phyloP scores from a whole-genome alignment of 129 eudicot genomes.

The Silybum marianum region DNA sequence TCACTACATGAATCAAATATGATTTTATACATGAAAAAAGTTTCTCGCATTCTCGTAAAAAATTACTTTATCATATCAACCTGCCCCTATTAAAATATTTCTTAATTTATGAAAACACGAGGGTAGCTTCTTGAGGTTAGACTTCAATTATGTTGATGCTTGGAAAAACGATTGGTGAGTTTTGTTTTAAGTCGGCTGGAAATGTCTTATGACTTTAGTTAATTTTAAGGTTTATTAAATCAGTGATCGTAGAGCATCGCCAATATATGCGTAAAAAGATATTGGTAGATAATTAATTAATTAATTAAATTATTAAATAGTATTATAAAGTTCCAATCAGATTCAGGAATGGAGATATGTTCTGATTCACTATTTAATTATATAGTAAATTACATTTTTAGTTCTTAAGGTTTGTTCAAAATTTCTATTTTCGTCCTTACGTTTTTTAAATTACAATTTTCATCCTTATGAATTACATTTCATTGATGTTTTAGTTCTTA shows the following conservation, averaged over 20 bases:
- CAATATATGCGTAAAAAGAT: neutral
- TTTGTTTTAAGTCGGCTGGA: neutral
- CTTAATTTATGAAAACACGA: too few species aligned
- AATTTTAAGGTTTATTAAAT: neutral
- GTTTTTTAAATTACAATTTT: too few species aligned
- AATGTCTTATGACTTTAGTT: neutral
- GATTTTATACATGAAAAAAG: too few species aligned
- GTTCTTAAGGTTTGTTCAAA: too few species aligned
- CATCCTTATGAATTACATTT: too few species aligned
- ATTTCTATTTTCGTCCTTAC: too few species aligned
- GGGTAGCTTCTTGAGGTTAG: neutral
- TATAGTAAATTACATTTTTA: too few species aligned
- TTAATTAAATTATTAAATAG: neutral
- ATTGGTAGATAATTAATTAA: neutral
- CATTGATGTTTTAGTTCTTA: too few species aligned
- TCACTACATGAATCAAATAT: too few species aligned
- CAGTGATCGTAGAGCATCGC: neutral
- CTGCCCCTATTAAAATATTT: too few species aligned
- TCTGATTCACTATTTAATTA: conserved; percentile 16
- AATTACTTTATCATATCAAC: too few species aligned
- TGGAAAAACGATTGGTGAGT: neutral
- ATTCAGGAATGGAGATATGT: conserved; percentile 32
- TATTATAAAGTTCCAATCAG: conserved; percentile 27
- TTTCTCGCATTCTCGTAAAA: too few species aligned
- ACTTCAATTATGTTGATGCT: neutral